These are phyloP conservation scores for Spergularia azorica DNA, from an alignment of 179 eudicot genomes.

Conservation along the genomic window DNA sequence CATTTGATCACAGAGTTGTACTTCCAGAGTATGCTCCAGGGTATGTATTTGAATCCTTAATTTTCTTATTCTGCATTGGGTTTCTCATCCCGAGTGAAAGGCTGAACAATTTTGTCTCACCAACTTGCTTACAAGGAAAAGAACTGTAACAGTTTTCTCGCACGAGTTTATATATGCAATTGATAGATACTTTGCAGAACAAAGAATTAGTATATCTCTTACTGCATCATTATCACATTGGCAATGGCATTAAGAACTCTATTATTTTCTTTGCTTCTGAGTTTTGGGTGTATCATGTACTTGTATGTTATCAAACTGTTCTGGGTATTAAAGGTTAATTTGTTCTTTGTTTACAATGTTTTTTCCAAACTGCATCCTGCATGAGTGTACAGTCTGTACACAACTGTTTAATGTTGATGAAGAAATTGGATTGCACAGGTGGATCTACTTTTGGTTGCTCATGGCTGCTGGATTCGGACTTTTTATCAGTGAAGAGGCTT, in stretches of 20 bases:
- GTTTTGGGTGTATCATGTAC: not conserved
- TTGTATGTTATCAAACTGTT: too few relatives aligned
- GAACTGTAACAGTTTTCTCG: not conserved
- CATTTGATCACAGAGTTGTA: conserved; percentile 66
- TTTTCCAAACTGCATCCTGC: not conserved
- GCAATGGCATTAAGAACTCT: not conserved
- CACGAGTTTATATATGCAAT: not conserved
- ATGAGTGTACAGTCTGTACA: too few relatives aligned
- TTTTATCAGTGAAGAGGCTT: conserved; percentile 94
- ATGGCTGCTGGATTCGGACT: conserved; percentile 96
- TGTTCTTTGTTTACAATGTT: not conserved
- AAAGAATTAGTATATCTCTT: not conserved
- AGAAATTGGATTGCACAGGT: conserved; percentile 41
- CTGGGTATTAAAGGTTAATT: too few relatives aligned
- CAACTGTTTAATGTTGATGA: too few relatives aligned
- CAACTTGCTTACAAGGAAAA: not conserved
- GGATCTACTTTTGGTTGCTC: conserved; percentile 93
- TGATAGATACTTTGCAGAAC: not conserved
- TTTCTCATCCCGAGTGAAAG: not conserved
- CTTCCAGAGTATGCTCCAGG: conserved; percentile 91
- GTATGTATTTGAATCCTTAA: conserved; percentile 37
- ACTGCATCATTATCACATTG: not conserved
- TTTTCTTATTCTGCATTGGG: not conserved
- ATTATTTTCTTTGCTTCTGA: not conserved
- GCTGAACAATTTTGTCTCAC: not conserved